phyloP scores from a whole-genome alignment of 129 eudicot genomes.

The Ambrosia trifida region DNA sequence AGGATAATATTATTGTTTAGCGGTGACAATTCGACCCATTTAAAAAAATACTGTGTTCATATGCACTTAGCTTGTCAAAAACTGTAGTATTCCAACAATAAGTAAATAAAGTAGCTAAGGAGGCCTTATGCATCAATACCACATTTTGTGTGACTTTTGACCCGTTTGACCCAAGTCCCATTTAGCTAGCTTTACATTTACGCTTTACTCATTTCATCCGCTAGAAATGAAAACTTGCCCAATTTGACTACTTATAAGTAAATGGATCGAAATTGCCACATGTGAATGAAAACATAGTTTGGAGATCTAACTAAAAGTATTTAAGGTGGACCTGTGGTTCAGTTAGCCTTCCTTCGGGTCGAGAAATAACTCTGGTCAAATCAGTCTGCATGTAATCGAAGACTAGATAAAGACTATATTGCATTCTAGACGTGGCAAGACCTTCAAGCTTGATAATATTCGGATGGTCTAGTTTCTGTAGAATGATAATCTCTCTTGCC shows the following conservation, averaged over 20 bases:
- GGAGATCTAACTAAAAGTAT: conserved; percentile 6
- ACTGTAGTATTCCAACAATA: background rate
- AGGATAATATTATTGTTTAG: background rate
- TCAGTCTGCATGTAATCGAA: conserved; percentile 78
- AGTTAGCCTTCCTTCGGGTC: conserved; percentile 66
- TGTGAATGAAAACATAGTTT: background rate
- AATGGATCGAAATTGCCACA: conserved; percentile 5
- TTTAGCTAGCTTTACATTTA: too few species aligned
- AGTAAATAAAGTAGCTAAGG: background rate
- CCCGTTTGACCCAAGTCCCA: background rate
- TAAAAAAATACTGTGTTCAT: background rate
- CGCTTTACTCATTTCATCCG: background rate
- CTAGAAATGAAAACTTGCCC: background rate
- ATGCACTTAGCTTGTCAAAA: too few species aligned
- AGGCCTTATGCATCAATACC: background rate
- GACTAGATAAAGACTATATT: conserved; percentile 80
- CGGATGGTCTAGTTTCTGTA: conserved; percentile 75
- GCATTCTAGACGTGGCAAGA: conserved; percentile 88
- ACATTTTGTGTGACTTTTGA: background rate
- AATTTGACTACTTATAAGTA: background rate
- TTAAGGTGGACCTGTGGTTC: conserved; percentile 64
- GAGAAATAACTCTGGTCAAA: conserved; percentile 60
- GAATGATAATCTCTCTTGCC: conserved; percentile 79
- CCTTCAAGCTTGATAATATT: conserved; percentile 88
- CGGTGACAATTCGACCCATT: background rate